phyloP scores from a whole-genome alignment of 2,329 filamentous ascomycete genomes.

The Xylaria polymorpha region DNA sequence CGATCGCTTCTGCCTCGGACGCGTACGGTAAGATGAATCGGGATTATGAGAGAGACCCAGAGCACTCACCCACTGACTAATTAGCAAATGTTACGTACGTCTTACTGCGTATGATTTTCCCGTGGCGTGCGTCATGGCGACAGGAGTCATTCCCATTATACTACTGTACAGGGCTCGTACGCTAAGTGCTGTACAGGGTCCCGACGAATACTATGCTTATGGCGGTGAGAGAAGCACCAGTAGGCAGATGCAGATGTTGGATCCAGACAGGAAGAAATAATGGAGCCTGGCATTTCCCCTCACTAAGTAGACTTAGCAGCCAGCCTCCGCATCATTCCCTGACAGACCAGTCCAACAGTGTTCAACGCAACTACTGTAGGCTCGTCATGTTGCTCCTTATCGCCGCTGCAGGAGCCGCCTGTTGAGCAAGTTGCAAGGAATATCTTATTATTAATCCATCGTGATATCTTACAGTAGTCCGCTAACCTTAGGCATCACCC shows the following conservation, averaged over 20 bases:
- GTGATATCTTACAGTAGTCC: not conserved
- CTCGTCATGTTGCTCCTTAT: not conserved
- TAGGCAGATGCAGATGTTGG: constrained; percentile 25
- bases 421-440: constrained; percentile 7
- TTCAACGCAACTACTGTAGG: no score
- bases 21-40: constrained; percentile 4
- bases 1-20: constrained; percentile 5
- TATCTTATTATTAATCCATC: constrained; percentile 27
- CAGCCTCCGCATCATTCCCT: constrained; percentile 27
- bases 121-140: constrained; percentile 18
- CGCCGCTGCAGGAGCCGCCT: constrained; percentile 12
- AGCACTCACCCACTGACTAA: not conserved
- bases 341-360: no score
- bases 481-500: constrained; percentile 5
- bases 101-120: constrained; percentile 1
- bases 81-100: not conserved
- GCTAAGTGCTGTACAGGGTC: not conserved
- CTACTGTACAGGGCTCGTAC: no score
- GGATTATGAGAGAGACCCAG: not conserved
- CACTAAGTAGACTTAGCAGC: constrained; percentile 19
- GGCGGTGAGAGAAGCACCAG: constrained; percentile 31
- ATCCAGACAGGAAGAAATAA: constrained; percentile 18
- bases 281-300: constrained; percentile 32
- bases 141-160: constrained; percentile 15
- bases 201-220: constrained; percentile 25